Evolutionary conservation across 768 basidiomycete species (phyloP).

Genomic region (Coprinopsis cinerea): DNA sequence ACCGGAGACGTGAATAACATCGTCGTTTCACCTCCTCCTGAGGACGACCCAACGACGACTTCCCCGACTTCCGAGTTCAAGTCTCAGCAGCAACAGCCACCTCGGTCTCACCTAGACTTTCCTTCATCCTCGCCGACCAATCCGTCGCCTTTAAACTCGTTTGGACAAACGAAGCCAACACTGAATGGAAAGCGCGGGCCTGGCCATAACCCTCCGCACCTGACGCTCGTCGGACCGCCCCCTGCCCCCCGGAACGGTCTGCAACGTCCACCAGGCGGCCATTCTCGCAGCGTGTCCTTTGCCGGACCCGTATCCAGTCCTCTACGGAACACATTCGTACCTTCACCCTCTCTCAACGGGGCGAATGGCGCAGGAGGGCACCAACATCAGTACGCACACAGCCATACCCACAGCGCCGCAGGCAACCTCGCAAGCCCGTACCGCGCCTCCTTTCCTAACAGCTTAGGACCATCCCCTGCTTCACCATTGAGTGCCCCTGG

Average conservation of each 20-base stretch:
- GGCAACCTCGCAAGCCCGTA: neutral
- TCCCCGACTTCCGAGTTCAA: too few species aligned
- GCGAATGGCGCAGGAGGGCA: neutral
- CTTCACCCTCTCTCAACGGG: too few species aligned
- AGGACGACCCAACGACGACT: neutral
- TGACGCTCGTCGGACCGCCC: neutral
- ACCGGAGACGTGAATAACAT: neutral
- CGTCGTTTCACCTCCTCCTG: neutral
- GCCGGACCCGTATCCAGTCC: conserved; percentile 1
- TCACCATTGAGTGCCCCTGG: too few species aligned
- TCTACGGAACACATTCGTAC: neutral
- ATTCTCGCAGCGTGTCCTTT: neutral
- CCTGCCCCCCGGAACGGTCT: neutral
- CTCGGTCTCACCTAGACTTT: too few species aligned
- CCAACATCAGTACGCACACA: neutral
- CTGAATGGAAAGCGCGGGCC: too few species aligned
- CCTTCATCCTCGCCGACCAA: neutral
- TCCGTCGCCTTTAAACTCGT: neutral
- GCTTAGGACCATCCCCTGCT: neutral
- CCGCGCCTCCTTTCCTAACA: neutral
- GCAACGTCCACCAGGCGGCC: neutral
- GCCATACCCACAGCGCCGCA: neutral
- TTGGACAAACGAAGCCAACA: neutral
- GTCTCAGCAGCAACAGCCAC: neutral
- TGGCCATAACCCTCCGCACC: neutral